Conservation (phyloP, 2,329 filamentous ascomycete species). For the Claviceps cyperi region DNA sequence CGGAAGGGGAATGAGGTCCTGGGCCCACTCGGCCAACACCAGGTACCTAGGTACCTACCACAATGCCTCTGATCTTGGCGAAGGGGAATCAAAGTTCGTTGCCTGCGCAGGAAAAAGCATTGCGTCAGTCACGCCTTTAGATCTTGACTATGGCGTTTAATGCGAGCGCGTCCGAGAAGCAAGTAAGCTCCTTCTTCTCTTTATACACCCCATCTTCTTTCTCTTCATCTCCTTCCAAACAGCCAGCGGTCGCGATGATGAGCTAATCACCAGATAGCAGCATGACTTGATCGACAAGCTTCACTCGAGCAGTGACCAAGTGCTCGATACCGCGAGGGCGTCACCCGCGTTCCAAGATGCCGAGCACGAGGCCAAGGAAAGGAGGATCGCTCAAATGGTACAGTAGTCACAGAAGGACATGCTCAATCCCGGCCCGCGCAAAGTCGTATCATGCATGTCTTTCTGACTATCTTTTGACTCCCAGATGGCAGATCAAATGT, state of each 20-base stretch:
- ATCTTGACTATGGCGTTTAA: constrained; percentile 18
- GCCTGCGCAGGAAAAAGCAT: background rate
- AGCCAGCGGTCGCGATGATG: background rate
- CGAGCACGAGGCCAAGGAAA: constrained; percentile 25
- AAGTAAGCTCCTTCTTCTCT: constrained; percentile 12
- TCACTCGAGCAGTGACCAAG: constrained; percentile 21
- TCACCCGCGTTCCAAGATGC: constrained; percentile 20
- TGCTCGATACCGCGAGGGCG: constrained; percentile 25
- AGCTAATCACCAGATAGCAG: constrained; percentile 11
- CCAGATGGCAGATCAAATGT: constrained; percentile 54
- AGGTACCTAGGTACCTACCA: too few species aligned
- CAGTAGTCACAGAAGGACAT: background rate
- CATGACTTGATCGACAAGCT: constrained; percentile 25
- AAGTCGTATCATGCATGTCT: too few species aligned
- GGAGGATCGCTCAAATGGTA: constrained; percentile 25
- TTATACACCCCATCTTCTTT: background rate
- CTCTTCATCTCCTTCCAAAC: background rate
- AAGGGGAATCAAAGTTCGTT: background rate
- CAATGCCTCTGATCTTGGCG: background rate
- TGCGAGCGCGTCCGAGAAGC: constrained; percentile 14
- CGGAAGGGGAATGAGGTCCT: background rate
- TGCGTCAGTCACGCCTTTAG: background rate
- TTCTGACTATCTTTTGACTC: too few species aligned
- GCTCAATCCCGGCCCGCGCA: too few species aligned
- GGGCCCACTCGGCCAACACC: background rate